Evolutionary conservation across 768 basidiomycete genomes (phyloP).

Genomic region (Sarcodon sp.): DNA sequence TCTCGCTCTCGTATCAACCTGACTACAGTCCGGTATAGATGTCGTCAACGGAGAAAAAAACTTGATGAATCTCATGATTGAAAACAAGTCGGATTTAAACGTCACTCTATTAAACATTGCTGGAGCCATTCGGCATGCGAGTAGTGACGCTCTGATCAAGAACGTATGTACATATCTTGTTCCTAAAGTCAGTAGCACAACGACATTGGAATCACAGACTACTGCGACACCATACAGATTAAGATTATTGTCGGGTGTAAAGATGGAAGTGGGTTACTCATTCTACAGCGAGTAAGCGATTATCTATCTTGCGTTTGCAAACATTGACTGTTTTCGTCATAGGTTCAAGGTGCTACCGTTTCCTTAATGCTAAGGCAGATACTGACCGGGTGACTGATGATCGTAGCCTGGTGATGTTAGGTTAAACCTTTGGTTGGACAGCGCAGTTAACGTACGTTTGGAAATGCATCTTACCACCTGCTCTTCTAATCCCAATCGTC

Average conservation of each 20-base stretch:
- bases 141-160: constrained; percentile 51
- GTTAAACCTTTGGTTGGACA: constrained; percentile 68
- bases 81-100: constrained; percentile 67
- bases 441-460: constrained; percentile 41
- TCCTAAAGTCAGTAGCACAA: background rate
- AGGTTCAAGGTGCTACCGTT: constrained; percentile 10
- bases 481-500: background rate
- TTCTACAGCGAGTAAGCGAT: constrained; percentile 73
- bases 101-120: constrained; percentile 52
- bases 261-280: constrained; percentile 53
- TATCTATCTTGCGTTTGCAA: background rate
- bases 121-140: constrained; percentile 57
- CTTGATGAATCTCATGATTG: constrained; percentile 45
- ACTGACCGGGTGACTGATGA: background rate
- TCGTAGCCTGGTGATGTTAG: constrained; percentile 62
- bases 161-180: constrained; percentile 36
- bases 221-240: constrained; percentile 41
- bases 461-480: background rate
- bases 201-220: constrained; percentile 27
- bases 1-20: background rate
- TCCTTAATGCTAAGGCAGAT: background rate
- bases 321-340: background rate
- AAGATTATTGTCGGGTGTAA: constrained; percentile 38
- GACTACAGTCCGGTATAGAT: constrained; percentile 28
- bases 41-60: constrained; percentile 80